Evolutionary conservation across 345 rosid genomes (phyloP).

Genomic region (Chamaenerion angustifolium): DNA sequence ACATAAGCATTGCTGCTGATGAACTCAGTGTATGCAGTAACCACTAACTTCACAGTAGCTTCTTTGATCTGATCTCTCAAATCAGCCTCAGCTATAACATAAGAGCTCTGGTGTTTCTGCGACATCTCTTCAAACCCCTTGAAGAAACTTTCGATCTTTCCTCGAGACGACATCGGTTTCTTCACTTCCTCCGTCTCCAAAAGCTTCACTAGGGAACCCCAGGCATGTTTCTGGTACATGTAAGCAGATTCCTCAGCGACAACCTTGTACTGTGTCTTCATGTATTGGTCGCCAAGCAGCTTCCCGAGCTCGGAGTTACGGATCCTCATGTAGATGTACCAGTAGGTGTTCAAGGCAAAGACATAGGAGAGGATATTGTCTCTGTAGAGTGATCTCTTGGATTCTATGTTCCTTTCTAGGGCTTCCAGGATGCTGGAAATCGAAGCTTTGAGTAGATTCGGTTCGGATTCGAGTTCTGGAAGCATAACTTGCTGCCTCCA

Average conservation of each 20-base stretch:
- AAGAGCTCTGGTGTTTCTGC: constrained; percentile 19
- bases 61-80: constrained; percentile 41
- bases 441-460: constrained; percentile 33
- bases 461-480: constrained; percentile 35
- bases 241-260: constrained; percentile 53
- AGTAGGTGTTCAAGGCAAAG: constrained; percentile 47
- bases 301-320: constrained; percentile 41
- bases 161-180: constrained; percentile 8
- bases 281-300: constrained; percentile 34
- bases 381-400: constrained; percentile 29
- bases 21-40: constrained; percentile 30
- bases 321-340: constrained; percentile 57
- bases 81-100: constrained; percentile 30
- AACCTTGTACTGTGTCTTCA: constrained; percentile 29
- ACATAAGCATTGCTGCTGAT: constrained; percentile 9
- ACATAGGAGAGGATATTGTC: constrained; percentile 31
- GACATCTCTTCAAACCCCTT: constrained; percentile 30
- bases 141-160: constrained; percentile 28
- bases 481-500: constrained; percentile 44
- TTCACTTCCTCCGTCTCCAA: constrained; percentile 14
- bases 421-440: constrained; percentile 44
- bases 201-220: constrained; percentile 34
- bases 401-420: constrained; percentile 39
- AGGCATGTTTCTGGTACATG: constrained; percentile 36
- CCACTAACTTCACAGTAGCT: constrained; percentile 30